Base-by-base conservation (phyloP, 441 rosid genomes). In the Arabidopsis lyrata region DNA sequence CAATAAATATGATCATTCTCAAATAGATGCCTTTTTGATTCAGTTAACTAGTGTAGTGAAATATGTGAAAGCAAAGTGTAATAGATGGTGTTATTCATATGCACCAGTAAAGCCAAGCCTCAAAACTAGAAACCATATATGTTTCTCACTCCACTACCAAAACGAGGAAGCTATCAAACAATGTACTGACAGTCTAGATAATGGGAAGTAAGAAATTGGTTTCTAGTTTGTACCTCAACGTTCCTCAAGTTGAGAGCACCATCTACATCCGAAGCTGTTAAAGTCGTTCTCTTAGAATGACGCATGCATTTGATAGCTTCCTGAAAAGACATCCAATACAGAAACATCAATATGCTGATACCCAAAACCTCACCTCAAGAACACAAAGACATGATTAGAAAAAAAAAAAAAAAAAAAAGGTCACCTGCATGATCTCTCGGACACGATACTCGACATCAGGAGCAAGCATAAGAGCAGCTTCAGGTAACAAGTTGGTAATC, bases 231-330 rank as follows among this genome's bases (percentile, higher is more conserved):
- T 78, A 92, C 99, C 97, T 92, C 99, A 16, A 90, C 81, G 27
- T 90, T 89, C 75, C 88, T 88, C 63, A 92, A 85, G 75, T 78
- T 89, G 68, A 92, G 89, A 61, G 99, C 97, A 68, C 85, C 83
- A 77, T 90, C 95, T 36, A 95, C 99, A 75, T 95, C 97, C 29
- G 88, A 85, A 16, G 88, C 70, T 3, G 96, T 88, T 77, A 92
- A 76, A 59, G 66, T 84, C 5, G 93, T 87, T 73, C 97, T 84
- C 84, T 81, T 89, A 1, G 99, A 90, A 74, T 95, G 99, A 50
- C 91, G 94, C 99, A 95, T 95, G 72, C 94, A 92, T 80, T 95
- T 95, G 68, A 90, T 83, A 41, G 99, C 94, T 78, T 95, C 97
- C 89, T 91, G 83, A 32, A 8, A 47, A 6, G 50, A 47, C 11